A percentile compares a stretch with the other conserved stretches of the same genome.
Conservation (phyloP, 345 rosid species). For the Salix caprea region DNA sequence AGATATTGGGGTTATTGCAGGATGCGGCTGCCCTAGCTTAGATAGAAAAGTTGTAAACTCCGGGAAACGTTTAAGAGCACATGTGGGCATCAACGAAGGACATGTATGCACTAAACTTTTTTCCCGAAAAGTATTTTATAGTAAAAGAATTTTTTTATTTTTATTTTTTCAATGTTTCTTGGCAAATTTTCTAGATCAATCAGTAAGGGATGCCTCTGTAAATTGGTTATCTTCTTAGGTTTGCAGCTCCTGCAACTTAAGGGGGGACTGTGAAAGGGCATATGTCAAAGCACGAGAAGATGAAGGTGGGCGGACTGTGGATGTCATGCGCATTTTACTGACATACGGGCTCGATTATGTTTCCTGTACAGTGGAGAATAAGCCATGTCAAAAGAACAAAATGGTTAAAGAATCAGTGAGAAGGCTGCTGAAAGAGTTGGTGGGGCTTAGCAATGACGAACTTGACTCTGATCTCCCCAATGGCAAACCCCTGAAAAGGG, state of each 20-base stretch:
- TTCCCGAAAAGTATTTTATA: too few relatives aligned
- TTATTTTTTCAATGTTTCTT: too few relatives aligned
- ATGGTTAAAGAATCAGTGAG: constrained; percentile 64
- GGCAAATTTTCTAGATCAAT: too few relatives aligned
- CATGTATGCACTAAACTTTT: constrained; percentile 41
- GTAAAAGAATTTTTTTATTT: too few relatives aligned
- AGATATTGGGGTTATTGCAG: constrained; percentile 56
- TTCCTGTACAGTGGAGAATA: constrained; percentile 50
- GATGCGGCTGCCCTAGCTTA: constrained; percentile 80
- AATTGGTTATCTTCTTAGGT: constrained; percentile 37
- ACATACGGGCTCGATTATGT: constrained; percentile 61
- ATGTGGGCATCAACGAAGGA: constrained; percentile 64
- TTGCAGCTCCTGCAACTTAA: constrained; percentile 80
- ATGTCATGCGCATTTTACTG: constrained; percentile 77
- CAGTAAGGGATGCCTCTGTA: too few relatives aligned
- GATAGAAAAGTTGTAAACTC: constrained; percentile 92
- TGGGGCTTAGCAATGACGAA: constrained; percentile 39
- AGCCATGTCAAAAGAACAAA: constrained; percentile 46
- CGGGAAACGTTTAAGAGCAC: constrained; percentile 74
- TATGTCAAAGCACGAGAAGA: constrained; percentile 58
- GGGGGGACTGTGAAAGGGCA: constrained; percentile 88
- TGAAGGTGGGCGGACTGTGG: constrained; percentile 68
- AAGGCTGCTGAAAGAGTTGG: constrained; percentile 57
- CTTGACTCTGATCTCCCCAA: constrained; percentile 23
- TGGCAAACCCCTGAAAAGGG: constrained; percentile 9